phyloP scores from a whole-genome alignment of 2,329 filamentous ascomycete species.

The Ascochyta pisi region DNA sequence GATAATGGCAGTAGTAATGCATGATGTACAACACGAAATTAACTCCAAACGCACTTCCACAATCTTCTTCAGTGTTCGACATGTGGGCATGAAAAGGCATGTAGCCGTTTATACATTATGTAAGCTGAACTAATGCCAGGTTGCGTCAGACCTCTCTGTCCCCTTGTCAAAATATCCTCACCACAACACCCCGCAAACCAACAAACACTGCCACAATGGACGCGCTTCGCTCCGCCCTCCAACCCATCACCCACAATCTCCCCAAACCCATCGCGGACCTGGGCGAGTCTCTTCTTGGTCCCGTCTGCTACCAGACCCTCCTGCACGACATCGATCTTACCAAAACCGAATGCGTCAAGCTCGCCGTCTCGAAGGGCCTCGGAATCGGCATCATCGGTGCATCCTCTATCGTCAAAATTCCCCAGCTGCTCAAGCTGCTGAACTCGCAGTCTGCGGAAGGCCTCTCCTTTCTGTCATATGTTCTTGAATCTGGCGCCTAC shows the following conservation, averaged over 20 bases:
- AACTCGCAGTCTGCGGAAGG: conserved; percentile 80
- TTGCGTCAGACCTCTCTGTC: conserved; percentile 11
- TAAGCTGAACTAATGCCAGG: conserved; percentile 16
- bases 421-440: conserved; percentile 92
- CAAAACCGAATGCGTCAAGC: conserved; percentile 80
- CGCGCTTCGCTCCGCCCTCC: conserved; percentile 51
- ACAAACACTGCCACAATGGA: conserved; percentile 47
- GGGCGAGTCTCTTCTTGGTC: conserved; percentile 70
- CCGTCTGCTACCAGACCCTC: conserved; percentile 83
- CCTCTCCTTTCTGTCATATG: conserved; percentile 87
- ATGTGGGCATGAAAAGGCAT: conserved; percentile 1
- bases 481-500: conserved; percentile 88
- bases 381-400: conserved; percentile 93
- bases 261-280: conserved; percentile 45
- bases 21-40: conserved; percentile 6
- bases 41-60: not conserved
- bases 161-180: conserved; percentile 16
- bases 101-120: conserved; percentile 3
- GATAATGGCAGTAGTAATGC: conserved; percentile 34
- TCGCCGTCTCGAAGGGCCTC: conserved; percentile 89
- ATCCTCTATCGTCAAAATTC: conserved; percentile 91
- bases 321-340: conserved; percentile 83
- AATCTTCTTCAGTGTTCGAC: not conserved
- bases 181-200: conserved; percentile 12
- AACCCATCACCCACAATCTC: conserved; percentile 56